These are phyloP conservation scores for Penicillium angulare DNA, from an alignment of 495 filamentous ascomycete genomes.

Conservation along the genomic window DNA sequence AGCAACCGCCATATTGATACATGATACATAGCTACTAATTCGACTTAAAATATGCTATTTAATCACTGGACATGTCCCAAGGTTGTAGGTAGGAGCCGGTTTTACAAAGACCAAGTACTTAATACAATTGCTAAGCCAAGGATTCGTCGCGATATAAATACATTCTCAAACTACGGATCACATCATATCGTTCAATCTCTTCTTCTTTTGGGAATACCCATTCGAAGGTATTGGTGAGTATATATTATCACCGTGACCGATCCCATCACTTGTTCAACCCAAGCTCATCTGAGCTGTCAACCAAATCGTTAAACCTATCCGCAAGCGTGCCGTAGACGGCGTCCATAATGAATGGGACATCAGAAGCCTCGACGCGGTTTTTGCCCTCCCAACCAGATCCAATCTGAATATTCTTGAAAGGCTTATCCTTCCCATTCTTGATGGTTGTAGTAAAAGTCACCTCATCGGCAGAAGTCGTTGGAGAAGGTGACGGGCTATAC, in stretches of 20 bases:
- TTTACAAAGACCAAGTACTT: neutral
- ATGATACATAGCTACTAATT: neutral
- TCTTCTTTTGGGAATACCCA: neutral
- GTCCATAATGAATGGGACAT: conserved; percentile 22
- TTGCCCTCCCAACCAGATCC: conserved; percentile 10
- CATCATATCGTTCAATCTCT: neutral
- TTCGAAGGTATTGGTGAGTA: too few species aligned
- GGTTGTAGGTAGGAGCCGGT: too few species aligned
- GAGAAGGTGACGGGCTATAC: neutral
- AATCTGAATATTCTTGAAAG: conserved; percentile 21
- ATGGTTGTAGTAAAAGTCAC: conserved; percentile 13
- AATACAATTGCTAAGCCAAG: neutral
- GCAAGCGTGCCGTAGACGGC: conserved; percentile 19
- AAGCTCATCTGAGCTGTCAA: conserved; percentile 37
- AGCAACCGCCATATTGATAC: too few species aligned
- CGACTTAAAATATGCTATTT: neutral
- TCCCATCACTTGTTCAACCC: neutral
- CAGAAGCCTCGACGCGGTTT: conserved; percentile 14
- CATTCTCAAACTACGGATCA: too few species aligned
- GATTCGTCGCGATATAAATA: conserved; percentile 1
- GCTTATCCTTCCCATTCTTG: conserved; percentile 8
- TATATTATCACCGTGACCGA: neutral
- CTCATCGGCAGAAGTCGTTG: neutral
- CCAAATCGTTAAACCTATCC: conserved; percentile 19
- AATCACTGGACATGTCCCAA: too few species aligned